These are phyloP conservation scores for Ceratobasidium sp. DNA, from an alignment of 1,284 basidiomycete species.

Conservation along the genomic window DNA sequence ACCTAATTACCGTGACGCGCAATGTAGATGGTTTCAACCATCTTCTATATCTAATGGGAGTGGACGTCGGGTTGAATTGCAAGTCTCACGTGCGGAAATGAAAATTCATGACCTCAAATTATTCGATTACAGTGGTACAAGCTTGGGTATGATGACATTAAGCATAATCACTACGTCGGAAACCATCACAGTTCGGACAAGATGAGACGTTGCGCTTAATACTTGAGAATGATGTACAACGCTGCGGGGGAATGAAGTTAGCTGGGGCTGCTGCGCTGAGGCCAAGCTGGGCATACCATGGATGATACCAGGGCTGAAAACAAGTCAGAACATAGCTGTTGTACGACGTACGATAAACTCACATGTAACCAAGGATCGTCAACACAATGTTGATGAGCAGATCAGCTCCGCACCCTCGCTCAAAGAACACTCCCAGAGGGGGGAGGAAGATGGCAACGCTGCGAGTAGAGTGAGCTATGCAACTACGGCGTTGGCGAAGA, in stretches of 20 bases:
- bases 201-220: neutral
- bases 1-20: constrained; percentile 74
- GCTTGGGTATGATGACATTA: constrained; percentile 40
- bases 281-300: constrained; percentile 23
- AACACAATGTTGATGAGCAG: constrained; percentile 80
- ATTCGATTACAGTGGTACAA: constrained; percentile 26
- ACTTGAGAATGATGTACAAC: constrained; percentile 44
- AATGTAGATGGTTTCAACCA: constrained; percentile 79
- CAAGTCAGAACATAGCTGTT: neutral
- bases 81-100: constrained; percentile 50
- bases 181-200: neutral
- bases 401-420: constrained; percentile 77
- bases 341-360: neutral
- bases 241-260: constrained; percentile 17
- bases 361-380: constrained; percentile 59
- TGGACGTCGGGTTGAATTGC: constrained; percentile 48
- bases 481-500: neutral
- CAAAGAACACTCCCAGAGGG: constrained; percentile 81
- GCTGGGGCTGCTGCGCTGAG: neutral
- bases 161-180: constrained; percentile 11
- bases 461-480: neutral
- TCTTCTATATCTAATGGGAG: constrained; percentile 29
- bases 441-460: constrained; percentile 74
- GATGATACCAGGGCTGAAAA: constrained; percentile 38
- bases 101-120: constrained; percentile 32